Evolutionary conservation across 1,284 basidiomycete genomes (phyloP).

Genomic region (Cystobasidium slooffiae): DNA sequence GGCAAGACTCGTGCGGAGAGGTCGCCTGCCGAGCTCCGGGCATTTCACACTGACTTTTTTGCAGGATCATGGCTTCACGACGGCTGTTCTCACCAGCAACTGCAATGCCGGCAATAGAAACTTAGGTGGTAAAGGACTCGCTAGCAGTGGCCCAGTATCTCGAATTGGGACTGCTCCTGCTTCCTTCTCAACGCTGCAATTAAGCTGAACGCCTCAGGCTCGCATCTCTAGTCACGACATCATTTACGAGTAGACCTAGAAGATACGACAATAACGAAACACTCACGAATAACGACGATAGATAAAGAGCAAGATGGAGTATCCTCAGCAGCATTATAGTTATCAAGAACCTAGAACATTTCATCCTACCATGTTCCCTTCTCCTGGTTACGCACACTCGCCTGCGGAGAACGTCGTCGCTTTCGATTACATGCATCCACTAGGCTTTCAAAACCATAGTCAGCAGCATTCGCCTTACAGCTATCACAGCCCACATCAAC

Average conservation of each 20-base stretch:
- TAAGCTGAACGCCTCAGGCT: too few relatives aligned
- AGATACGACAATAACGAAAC: not conserved
- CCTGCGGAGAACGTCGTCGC: not conserved
- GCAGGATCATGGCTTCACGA: not conserved
- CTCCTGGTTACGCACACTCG: not conserved
- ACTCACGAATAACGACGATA: too few relatives aligned
- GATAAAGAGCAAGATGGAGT: not conserved
- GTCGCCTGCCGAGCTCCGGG: not conserved
- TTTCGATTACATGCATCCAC: not conserved
- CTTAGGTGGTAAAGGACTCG: too few relatives aligned
- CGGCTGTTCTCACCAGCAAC: too few relatives aligned
- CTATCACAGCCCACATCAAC: not conserved
- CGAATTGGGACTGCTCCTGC: too few relatives aligned
- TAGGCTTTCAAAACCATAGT: not conserved
- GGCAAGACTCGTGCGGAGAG: not conserved
- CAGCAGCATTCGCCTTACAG: not conserved
- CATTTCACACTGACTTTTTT: conserved; percentile 8
- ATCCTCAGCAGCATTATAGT: not conserved
- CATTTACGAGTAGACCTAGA: not conserved
- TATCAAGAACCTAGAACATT: not conserved
- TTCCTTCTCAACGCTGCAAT: too few relatives aligned
- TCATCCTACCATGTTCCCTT: not conserved
- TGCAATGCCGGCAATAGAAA: too few relatives aligned
- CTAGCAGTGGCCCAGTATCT: too few relatives aligned
- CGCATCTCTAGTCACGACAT: not conserved